These are phyloP conservation scores for Verruconis gallopava DNA, from an alignment of 2,329 filamentous ascomycete genomes.

Conservation along the genomic window DNA sequence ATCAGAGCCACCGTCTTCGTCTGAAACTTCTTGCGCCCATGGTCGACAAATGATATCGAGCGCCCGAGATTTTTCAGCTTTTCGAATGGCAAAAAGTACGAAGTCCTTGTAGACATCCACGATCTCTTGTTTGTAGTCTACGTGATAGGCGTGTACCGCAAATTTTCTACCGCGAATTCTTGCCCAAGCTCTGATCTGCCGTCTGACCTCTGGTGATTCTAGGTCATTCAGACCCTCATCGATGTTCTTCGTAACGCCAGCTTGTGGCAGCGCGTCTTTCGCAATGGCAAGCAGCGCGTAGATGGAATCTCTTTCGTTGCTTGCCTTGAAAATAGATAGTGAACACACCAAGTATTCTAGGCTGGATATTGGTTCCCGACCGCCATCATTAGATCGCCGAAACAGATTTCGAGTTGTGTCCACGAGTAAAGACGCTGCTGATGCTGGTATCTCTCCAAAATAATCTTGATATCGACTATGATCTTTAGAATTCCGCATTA, in stretches of 20 bases:
- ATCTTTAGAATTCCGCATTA: slow-evolving; percentile 20
- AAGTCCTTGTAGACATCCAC: slow-evolving; percentile 24
- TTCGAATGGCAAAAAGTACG: slow-evolving; percentile 20
- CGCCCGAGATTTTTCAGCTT: slow-evolving; percentile 15
- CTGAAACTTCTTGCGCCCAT: too few relatives aligned
- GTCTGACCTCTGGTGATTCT: background rate
- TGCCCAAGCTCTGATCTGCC: background rate
- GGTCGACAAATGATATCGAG: slow-evolving; percentile 29
- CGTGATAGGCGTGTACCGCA: too few relatives aligned
- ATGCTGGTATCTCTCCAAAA: slow-evolving; percentile 23
- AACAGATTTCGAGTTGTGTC: slow-evolving; percentile 24
- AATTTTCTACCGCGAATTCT: slow-evolving; percentile 13
- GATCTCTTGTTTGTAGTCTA: slow-evolving; percentile 22
- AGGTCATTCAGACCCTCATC: background rate
- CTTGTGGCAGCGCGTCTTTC: slow-evolving; percentile 15
- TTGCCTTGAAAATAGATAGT: slow-evolving; percentile 20
- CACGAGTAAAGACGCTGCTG: slow-evolving; percentile 25
- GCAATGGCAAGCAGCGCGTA: slow-evolving; percentile 25
- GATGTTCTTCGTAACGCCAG: background rate
- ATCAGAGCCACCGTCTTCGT: too few relatives aligned
- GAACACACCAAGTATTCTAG: slow-evolving; percentile 24
- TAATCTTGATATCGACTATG: slow-evolving; percentile 18
- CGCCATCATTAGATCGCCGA: slow-evolving; percentile 10
- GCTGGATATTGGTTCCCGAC: slow-evolving; percentile 11
- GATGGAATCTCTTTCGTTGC: slow-evolving; percentile 20